Conservation (phyloP, 1,139 yeast genomes). For the Debaryomyces fabryi region DNA sequence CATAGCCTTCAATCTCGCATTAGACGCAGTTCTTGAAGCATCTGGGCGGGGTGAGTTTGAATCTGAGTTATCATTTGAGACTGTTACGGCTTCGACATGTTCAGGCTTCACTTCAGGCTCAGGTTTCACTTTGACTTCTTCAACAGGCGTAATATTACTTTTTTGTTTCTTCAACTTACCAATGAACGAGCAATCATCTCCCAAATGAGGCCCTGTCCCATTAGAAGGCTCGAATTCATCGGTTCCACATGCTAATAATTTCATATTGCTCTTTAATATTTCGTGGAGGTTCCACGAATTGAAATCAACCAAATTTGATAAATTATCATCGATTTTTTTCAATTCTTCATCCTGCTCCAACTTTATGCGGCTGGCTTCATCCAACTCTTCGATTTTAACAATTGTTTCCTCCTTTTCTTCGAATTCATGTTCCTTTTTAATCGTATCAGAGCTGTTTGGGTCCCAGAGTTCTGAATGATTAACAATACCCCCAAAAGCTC, state of each 20-base stretch:
- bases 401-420: slow-evolving; percentile 22
- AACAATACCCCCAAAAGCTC: slow-evolving; percentile 93
- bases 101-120: slow-evolving; percentile 10
- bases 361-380: slow-evolving; percentile 36
- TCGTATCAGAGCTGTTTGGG: slow-evolving; percentile 57
- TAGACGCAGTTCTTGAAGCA: slow-evolving; percentile 39
- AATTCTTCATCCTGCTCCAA: slow-evolving; percentile 50
- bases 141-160: slow-evolving; percentile 14
- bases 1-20: slow-evolving; percentile 90
- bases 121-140: slow-evolving; percentile 4
- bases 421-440: slow-evolving; percentile 27
- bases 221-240: slow-evolving; percentile 32
- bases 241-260: slow-evolving; percentile 72
- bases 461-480: slow-evolving; percentile 81
- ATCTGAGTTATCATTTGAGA: slow-evolving; percentile 14
- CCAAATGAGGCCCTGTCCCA: slow-evolving; percentile 18
- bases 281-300: slow-evolving; percentile 64
- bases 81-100: slow-evolving; percentile 12
- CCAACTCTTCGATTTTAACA: slow-evolving; percentile 22
- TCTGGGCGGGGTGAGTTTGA: slow-evolving; percentile 16
- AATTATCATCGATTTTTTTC: slow-evolving; percentile 48
- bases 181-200: slow-evolving; percentile 29
- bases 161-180: slow-evolving; percentile 44
- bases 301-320: slow-evolving; percentile 57
- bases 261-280: slow-evolving; percentile 68